These are phyloP conservation scores for Suhomyces pyralidae DNA, from an alignment of 805 yeast genomes.

Conservation along the genomic window DNA sequence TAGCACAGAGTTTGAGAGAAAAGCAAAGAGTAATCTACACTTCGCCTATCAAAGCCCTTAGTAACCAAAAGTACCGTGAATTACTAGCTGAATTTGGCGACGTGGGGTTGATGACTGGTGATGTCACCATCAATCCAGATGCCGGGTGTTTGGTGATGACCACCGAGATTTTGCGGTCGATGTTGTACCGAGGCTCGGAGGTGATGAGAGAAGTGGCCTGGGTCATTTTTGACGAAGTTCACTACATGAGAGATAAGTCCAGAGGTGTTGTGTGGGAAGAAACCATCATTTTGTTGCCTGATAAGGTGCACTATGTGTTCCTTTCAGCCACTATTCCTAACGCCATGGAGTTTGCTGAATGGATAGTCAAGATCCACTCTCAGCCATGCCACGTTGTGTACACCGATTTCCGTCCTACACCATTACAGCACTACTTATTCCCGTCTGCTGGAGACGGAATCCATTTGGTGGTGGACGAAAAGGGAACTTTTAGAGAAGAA, in stretches of 20 bases:
- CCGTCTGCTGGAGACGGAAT: conserved; percentile 99
- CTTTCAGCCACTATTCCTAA: conserved; percentile 96
- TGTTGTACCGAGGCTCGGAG: conserved; percentile 97
- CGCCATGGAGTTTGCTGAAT: conserved; percentile 97
- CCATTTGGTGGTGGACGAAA: conserved; percentile 95
- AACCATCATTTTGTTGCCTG: conserved; percentile 91
- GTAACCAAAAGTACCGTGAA: conserved; percentile 93
- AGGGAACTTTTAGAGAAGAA: conserved; percentile 93
- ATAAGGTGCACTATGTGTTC: conserved; percentile 91
- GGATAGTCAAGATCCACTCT: conserved; percentile 92
- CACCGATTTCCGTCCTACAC: conserved; percentile 98
- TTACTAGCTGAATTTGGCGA: conserved; percentile 90
- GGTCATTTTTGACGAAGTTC: conserved; percentile 98
- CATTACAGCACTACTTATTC: conserved; percentile 92
- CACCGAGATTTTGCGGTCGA: conserved; percentile 93
- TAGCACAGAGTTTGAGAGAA: conserved; percentile 88
- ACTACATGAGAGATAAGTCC: conserved; percentile 95
- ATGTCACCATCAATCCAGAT: conserved; percentile 96
- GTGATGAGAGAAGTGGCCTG: conserved; percentile 98
- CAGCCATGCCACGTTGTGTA: conserved; percentile 99
- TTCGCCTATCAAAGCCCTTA: conserved; percentile 91
- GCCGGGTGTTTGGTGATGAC: conserved; percentile 99
- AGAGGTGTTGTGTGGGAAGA: conserved; percentile 99
- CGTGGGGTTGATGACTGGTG: conserved; percentile 99
- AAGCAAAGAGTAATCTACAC: conserved; percentile 94